These are phyloP conservation scores for Herpetospermum pedunculosum DNA, from an alignment of 306 rosid species.

Conservation along the genomic window DNA sequence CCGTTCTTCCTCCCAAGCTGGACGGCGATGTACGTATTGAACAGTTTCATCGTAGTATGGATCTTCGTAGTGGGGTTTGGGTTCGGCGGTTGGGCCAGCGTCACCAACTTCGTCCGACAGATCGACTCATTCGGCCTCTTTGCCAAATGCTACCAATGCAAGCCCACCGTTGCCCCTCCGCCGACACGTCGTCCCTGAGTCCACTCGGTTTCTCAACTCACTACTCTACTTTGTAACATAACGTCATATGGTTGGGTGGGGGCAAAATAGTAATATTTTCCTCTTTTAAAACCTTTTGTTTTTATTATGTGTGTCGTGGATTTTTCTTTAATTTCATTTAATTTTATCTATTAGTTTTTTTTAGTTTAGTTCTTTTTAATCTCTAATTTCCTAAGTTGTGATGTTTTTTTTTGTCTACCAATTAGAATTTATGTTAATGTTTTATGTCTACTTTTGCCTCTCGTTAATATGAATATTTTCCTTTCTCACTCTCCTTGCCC, in stretches of 20 bases:
- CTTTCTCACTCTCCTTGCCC: too few relatives aligned
- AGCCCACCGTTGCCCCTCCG: constrained; percentile 25
- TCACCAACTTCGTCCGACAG: constrained; percentile 70
- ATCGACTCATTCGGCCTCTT: constrained; percentile 83
- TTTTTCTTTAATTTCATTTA: constrained; percentile 3
- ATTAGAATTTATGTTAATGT: background rate
- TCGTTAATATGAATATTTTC: background rate
- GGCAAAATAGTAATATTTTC: constrained; percentile 34
- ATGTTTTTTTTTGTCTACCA: constrained; percentile 8
- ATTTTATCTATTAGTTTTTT: constrained; percentile 21
- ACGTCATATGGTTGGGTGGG: constrained; percentile 31
- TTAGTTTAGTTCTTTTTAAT: constrained; percentile 26
- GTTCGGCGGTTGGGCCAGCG: constrained; percentile 98
- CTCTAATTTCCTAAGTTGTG: constrained; percentile 17
- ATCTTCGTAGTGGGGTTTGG: constrained; percentile 79
- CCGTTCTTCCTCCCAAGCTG: constrained; percentile 80
- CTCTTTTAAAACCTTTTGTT: constrained; percentile 19
- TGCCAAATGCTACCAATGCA: constrained; percentile 96
- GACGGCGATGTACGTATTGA: constrained; percentile 65
- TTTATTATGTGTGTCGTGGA: constrained; percentile 29
- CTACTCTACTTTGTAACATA: constrained; percentile 43
- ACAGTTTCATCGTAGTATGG: constrained; percentile 70
- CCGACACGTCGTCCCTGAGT: constrained; percentile 34
- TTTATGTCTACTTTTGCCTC: background rate
- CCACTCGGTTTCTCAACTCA: background rate